Evolutionary conservation across 169 alveolate genomes (phyloP), one percentile per base, ranked within the genome.

Genomic region (Plasmodium gallinaceum): DNA sequence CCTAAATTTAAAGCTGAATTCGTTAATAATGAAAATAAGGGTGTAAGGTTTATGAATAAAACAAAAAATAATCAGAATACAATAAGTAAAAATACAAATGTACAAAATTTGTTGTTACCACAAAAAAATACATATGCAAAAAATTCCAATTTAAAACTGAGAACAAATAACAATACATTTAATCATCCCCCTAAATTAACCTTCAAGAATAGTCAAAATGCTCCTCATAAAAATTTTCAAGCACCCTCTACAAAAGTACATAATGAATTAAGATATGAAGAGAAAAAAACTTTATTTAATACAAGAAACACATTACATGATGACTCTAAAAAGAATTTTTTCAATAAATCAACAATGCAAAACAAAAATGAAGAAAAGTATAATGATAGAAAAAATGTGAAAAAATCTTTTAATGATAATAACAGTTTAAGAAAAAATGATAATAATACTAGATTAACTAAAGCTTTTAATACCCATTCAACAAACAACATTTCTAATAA

Each of bases 41-140:
- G 83, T 16, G 90, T 80, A 26, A 80, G 37, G 22, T 80, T 80
- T 52, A 54, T 80, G 71, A 80, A 68, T 61, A 80, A 61, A 72
- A 45, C 24, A 52, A 80, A 80, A 60, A 60, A 20, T 24, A 70
- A 80, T 62, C 37, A 62, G 32, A 80, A 46, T 61, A 37, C 70
- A 42, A 43, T 66, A 8, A 68, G 73, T 6, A 80, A 68, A 80
- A 66, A 68, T 54, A 61, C 43, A 12, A 57, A 32, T 20, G 54
- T 10, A 6, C 83, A 24, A 24, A 32, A 16, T 58, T 10, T 73
- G 32, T 46, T 16, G 16, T 54, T 39, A 10, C 18, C 75, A 32
- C 73, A 68, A n/a, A 80, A 80, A 66, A 52, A 46, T 18, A 24
- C 73, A 54, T 57, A 51, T 9, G 45, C 16, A 26, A 80, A 69